Conservation (phyloP, 345 rosid genomes). For the Cochlearia excelsa region DNA sequence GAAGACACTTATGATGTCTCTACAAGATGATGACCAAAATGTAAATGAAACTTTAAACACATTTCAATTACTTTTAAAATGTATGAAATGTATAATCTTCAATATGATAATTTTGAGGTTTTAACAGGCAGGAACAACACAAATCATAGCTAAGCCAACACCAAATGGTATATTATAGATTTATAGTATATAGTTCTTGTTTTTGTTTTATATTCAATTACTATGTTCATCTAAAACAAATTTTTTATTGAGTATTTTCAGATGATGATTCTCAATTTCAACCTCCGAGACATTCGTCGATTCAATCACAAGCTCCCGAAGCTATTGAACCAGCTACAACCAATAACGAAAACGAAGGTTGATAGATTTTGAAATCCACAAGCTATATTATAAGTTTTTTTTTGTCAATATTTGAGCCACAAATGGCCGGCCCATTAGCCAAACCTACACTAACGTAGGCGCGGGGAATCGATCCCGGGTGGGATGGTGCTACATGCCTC, state of each 20-base stretch:
- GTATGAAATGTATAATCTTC: not conserved
- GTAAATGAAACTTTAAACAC: conserved; percentile 10
- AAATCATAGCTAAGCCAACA: conserved; percentile 72
- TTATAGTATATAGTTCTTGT: too few relatives aligned
- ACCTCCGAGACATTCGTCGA: conserved; percentile 52
- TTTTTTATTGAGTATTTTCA: conserved; percentile 16
- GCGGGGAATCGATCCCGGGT: too few relatives aligned
- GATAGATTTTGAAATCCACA: not conserved
- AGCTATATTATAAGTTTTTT: too few relatives aligned
- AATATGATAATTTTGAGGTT: conserved; percentile 1
- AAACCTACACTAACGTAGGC: too few relatives aligned
- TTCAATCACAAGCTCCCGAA: conserved; percentile 55
- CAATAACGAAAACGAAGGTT: conserved; percentile 59
- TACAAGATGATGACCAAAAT: conserved; percentile 76
- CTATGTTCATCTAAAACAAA: not conserved
- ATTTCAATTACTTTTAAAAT: not conserved
- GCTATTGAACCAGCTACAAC: conserved; percentile 41
- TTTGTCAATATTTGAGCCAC: too few relatives aligned
- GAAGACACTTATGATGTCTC: conserved; percentile 89
- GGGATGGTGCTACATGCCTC: too few relatives aligned
- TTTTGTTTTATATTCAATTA: not conserved
- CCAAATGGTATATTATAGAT: conserved; percentile 38
- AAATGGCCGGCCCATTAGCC: too few relatives aligned
- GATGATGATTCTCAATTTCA: conserved; percentile 57
- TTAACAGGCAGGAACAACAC: conserved; percentile 51